Conservation (phyloP, 805 yeast species). For the Lipomyces kockii region DNA sequence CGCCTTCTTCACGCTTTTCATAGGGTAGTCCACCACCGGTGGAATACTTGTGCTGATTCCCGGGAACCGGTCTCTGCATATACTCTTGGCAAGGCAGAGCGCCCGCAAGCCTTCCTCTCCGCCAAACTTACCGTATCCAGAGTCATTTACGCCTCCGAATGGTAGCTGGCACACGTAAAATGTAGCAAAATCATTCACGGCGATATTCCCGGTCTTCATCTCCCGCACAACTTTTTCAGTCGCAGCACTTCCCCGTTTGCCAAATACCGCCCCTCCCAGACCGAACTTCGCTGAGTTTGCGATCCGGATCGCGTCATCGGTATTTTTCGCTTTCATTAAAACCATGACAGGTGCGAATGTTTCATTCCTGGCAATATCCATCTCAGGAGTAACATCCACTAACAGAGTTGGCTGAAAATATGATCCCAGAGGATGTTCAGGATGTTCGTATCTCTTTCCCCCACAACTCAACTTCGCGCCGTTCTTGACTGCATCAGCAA, state of each 20-base stretch:
- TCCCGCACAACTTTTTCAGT: slow-evolving; percentile 66
- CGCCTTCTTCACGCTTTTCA: slow-evolving; percentile 75
- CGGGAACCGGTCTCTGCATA: slow-evolving; percentile 82
- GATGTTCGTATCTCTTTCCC: slow-evolving; percentile 80
- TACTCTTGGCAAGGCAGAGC: slow-evolving; percentile 81
- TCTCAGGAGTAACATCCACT: slow-evolving; percentile 74
- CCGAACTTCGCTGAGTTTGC: slow-evolving; percentile 90
- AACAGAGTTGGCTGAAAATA: slow-evolving; percentile 90
- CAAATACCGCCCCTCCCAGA: slow-evolving; percentile 89
- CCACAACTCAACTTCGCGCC: slow-evolving; percentile 87
- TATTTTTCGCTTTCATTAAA: slow-evolving; percentile 69
- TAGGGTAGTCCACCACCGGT: slow-evolving; percentile 88
- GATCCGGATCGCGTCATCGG: slow-evolving; percentile 70
- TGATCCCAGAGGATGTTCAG: slow-evolving; percentile 93
- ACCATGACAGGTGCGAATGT: slow-evolving; percentile 93
- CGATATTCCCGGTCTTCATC: slow-evolving; percentile 86
- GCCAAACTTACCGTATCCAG: slow-evolving; percentile 97
- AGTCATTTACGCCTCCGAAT: slow-evolving; percentile 90
- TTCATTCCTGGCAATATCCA: slow-evolving; percentile 85
- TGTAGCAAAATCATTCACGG: slow-evolving; percentile 97
- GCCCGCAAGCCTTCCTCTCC: slow-evolving; percentile 97
- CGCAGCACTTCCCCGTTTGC: slow-evolving; percentile 55
- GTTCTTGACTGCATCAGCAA: slow-evolving; percentile 70
- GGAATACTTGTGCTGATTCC: slow-evolving; percentile 82
- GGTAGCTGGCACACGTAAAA: slow-evolving; percentile 93